phyloP scores from a whole-genome alignment of 257 asterid species.

The Hygrophila difformis region DNA sequence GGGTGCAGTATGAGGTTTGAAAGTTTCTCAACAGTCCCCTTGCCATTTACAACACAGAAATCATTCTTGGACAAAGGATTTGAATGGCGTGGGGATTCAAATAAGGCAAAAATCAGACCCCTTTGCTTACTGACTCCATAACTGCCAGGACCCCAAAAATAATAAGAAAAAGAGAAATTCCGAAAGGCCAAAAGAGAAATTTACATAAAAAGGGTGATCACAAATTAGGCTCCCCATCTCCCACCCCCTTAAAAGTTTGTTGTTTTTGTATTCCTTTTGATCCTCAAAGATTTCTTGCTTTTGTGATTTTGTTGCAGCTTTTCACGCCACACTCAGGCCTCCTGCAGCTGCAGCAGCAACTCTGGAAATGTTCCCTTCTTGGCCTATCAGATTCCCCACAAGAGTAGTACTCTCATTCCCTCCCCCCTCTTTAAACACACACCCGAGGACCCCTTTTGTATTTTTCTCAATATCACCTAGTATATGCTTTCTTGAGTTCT shows the following conservation, averaged over 20 bases:
- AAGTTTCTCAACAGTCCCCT: slow-evolving; percentile 27
- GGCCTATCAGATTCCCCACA: slow-evolving; percentile 78
- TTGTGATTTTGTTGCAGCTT: slow-evolving; percentile 70
- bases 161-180: no score
- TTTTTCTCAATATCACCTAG: no score
- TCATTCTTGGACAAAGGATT: slow-evolving; percentile 52
- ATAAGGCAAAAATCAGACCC: slow-evolving; percentile 50
- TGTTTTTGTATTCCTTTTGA: slow-evolving; percentile 14
- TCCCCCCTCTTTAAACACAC: no score
- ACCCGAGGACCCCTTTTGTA: no score
- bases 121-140: slow-evolving; percentile 61
- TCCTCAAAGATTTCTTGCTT: slow-evolving; percentile 43
- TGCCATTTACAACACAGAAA: slow-evolving; percentile 49
- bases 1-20: slow-evolving; percentile 22
- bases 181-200: slow-evolving; percentile 7
- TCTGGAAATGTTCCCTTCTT: slow-evolving; percentile 95
- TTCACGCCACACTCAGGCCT: slow-evolving; percentile 54
- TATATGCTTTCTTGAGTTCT: no score
- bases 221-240: slow-evolving; percentile 30
- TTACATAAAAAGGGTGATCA: slow-evolving; percentile 2
- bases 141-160: no score
- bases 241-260: slow-evolving; percentile 12
- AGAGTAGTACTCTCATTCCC: slow-evolving; percentile 28
- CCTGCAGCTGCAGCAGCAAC: slow-evolving; percentile 92
- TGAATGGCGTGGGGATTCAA: slow-evolving; percentile 73